Base-by-base conservation (phyloP, 495 filamentous ascomycete genomes). In the Neurospora hispaniola region DNA sequence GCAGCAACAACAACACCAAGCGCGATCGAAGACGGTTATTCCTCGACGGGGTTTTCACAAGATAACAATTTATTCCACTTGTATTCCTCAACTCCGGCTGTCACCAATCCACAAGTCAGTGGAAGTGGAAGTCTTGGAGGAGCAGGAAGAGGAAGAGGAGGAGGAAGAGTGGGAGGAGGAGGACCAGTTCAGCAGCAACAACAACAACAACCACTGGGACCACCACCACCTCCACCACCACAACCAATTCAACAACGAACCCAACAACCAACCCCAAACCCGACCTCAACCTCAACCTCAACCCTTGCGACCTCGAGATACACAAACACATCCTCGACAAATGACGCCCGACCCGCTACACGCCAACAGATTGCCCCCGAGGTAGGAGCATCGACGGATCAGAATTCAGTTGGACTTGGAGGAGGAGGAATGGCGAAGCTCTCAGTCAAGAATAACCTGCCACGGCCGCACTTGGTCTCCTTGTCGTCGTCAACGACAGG, bases 331-430 rank as follows among this genome's bases (percentile, higher is more conserved):
- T 10, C 39, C 16, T 20, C 31, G 16, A 35, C 72, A 20, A 73
- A 71, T 71, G 69, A 71, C 44, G 69, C 69, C 39, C 70, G 23
- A 48, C 27, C 72, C 54, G 54, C 54, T 66, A 35, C 27, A 66
- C 23, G 27, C 54, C 54, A 66, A 66, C 54, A 66, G 27, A 31
- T 66, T 18, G 27, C 54, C 54, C 5, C 46, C 27, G 70, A 74
- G 73, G 70, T 74, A 74, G 27, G 27, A 31, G 73, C 20, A 8
- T 27, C 70, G 41, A 48, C 38, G 16, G 54, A 69, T 35, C 35
- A 35, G 41, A 59, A 66, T 35, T n/a, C 70, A 10, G n/a, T 44
- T 35, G 44, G 40, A 42, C 41, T 46, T n/a, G 41, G 70, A 48
- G 39, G 39, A 39, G 39, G 39, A 39, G 39, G 41, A 54, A 43